Percentiles rank a stretch among this genome's conserved stretches.
Conservation (phyloP, 306 rosid species). For the Acacia acuminata region DNA sequence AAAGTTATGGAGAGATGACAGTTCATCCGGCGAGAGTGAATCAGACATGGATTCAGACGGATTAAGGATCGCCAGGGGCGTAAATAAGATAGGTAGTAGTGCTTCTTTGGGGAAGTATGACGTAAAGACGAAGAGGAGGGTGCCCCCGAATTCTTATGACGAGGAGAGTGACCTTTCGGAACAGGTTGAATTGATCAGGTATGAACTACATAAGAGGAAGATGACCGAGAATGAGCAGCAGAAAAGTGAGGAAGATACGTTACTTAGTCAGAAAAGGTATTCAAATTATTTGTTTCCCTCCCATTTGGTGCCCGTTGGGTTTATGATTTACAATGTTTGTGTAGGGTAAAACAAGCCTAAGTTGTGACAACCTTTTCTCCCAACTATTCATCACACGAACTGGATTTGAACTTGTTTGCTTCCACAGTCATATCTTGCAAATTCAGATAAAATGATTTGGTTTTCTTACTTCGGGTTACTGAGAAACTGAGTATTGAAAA, state of each 20-base stretch:
- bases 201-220: constrained; percentile 59
- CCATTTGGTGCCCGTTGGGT: not conserved
- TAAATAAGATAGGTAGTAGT: constrained; percentile 62
- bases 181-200: constrained; percentile 67
- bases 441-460: not conserved
- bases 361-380: not conserved
- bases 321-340: not conserved
- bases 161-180: constrained; percentile 52
- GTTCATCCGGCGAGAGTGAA: constrained; percentile 46
- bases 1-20: constrained; percentile 43
- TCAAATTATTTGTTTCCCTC: not conserved
- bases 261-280: constrained; percentile 73
- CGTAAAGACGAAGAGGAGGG: constrained; percentile 65
- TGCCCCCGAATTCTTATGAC: constrained; percentile 41
- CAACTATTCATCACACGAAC: not conserved
- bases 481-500: constrained; percentile 1
- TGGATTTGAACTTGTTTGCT: not conserved
- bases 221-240: constrained; percentile 38
- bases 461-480: not conserved
- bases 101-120: constrained; percentile 82
- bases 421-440: not conserved
- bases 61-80: constrained; percentile 19
- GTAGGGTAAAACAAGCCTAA: not conserved
- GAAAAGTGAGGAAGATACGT: constrained; percentile 35
- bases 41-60: constrained; percentile 36